These are phyloP conservation scores for Serendipita sp. DNA, from an alignment of 768 basidiomycete genomes.

Conservation along the genomic window DNA sequence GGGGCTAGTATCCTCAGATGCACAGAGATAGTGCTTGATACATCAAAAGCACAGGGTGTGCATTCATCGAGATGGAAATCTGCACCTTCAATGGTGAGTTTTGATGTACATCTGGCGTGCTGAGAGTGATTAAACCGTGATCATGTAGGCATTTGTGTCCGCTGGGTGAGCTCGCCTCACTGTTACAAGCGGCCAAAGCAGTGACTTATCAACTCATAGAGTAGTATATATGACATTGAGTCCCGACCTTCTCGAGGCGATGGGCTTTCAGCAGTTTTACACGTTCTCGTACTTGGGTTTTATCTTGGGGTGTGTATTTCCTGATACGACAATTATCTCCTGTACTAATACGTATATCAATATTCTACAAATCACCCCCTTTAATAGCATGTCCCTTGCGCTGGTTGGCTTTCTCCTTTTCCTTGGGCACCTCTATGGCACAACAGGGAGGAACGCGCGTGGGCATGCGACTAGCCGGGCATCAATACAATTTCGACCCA, in stretches of 20 bases:
- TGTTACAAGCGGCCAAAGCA: background rate
- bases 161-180: background rate
- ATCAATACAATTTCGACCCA: background rate
- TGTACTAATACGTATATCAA: background rate
- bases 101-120: background rate
- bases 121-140: background rate
- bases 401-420: background rate
- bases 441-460: conserved; percentile 1
- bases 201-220: background rate
- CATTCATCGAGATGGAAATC: too few relatives aligned
- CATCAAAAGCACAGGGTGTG: too few relatives aligned
- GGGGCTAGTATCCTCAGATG: too few relatives aligned
- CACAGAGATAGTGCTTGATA: too few relatives aligned
- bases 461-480: background rate
- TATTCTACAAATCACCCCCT: background rate
- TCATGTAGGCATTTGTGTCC: background rate
- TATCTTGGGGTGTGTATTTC: background rate
- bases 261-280: background rate
- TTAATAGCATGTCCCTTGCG: background rate
- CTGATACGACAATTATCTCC: too few relatives aligned
- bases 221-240: background rate
- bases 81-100: background rate
- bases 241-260: background rate
- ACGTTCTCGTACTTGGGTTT: background rate
- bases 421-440: background rate